These are phyloP conservation scores for Penicillium expansum DNA, from an alignment of 2,329 filamentous ascomycete species.

Conservation along the genomic window DNA sequence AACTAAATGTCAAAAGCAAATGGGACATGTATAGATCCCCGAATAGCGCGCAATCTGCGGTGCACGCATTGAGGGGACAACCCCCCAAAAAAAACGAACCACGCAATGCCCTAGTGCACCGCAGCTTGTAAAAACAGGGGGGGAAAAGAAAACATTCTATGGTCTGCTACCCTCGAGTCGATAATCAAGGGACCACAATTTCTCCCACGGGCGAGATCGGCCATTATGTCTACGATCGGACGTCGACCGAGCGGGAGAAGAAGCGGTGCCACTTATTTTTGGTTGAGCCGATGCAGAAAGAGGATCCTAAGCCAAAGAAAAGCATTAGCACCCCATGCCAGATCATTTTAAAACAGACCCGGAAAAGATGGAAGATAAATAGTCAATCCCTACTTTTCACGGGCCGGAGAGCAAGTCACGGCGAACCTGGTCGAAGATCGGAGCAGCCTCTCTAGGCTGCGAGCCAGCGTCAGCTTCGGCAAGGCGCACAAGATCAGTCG, in stretches of 20 bases:
- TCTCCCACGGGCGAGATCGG: conserved; percentile 41
- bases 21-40: neutral
- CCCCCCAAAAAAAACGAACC: neutral
- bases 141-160: conserved; percentile 3
- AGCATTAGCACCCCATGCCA: neutral
- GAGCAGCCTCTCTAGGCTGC: conserved; percentile 39
- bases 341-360: conserved; percentile 14
- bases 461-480: conserved; percentile 36
- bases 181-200: conserved; percentile 46
- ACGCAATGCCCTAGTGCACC: neutral
- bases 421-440: conserved; percentile 50
- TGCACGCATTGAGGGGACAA: neutral
- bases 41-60: neutral
- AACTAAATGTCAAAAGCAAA: conserved; percentile 7
- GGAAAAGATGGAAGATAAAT: conserved; percentile 19
- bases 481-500: conserved; percentile 36
- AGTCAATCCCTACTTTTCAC: conserved; percentile 32
- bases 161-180: conserved; percentile 31
- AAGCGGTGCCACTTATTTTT: conserved; percentile 7
- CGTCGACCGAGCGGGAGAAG: conserved; percentile 28
- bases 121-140: too few relatives aligned
- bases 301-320: neutral
- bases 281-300: conserved; percentile 3
- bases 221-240: conserved; percentile 22
- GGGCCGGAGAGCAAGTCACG: conserved; percentile 46